Conservation (phyloP, 106 monocot genomes). For the Acanthochlamys bracteata region DNA sequence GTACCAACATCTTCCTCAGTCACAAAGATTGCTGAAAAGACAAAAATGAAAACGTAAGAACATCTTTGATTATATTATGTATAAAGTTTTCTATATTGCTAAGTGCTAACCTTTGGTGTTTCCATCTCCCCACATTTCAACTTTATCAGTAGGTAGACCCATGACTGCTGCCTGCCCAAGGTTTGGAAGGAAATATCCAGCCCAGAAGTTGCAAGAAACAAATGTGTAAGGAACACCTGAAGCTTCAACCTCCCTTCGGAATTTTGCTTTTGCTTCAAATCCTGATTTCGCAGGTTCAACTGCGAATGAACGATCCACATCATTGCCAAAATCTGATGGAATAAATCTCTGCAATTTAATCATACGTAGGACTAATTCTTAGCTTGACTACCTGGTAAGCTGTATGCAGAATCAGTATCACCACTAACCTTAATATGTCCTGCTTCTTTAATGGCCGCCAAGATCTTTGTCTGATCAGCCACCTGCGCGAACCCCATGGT, state of each 20-base stretch:
- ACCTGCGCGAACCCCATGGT: neutral
- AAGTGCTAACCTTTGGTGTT: conserved; percentile 21
- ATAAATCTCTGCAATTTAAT: conserved; percentile 23
- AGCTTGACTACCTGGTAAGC: no score
- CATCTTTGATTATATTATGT: no score
- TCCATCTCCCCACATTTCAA: conserved; percentile 27
- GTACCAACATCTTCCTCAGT: conserved; percentile 34
- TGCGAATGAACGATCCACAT: conserved; percentile 22
- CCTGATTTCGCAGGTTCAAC: conserved; percentile 19
- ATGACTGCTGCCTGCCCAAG: conserved; percentile 15
- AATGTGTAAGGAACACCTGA: conserved; percentile 27
- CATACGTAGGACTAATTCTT: no score
- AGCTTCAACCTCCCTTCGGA: conserved; percentile 14
- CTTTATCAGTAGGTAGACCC: conserved; percentile 15
- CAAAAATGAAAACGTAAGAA: no score
- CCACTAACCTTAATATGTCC: conserved; percentile 21
- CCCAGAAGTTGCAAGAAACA: conserved; percentile 10
- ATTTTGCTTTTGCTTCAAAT: conserved; percentile 17
- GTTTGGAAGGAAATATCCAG: conserved; percentile 24
- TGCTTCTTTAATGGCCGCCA: conserved; percentile 23
- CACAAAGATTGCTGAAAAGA: conserved; percentile 25
- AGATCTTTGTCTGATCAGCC: conserved; percentile 12
- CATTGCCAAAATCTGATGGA: conserved; percentile 36
- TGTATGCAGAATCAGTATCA: no score
- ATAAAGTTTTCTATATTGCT: no score